Conservation (phyloP, 1,284 basidiomycete genomes). For the Naganishia sp. region DNA sequence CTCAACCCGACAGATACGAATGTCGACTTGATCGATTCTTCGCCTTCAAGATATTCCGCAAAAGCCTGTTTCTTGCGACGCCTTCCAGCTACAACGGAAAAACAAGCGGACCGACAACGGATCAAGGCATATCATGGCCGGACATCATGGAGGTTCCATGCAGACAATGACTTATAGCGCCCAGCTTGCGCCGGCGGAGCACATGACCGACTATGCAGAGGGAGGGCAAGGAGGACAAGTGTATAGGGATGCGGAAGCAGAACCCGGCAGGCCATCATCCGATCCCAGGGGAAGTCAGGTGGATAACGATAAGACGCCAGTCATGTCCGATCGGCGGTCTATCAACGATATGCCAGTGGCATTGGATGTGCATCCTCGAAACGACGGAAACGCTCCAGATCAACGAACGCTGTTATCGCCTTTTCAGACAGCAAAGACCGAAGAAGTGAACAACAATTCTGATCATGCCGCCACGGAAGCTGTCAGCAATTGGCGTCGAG, state of each 20-base stretch:
- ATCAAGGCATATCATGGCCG: conserved; percentile 9
- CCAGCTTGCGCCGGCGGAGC: conserved; percentile 8
- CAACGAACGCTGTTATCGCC: conserved; percentile 26
- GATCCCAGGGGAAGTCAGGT: conserved; percentile 5
- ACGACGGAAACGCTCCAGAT: conserved; percentile 2
- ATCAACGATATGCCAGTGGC: conserved; percentile 13
- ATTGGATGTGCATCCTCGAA: conserved; percentile 15
- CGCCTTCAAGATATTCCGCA: background rate
- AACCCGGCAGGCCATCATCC: conserved; percentile 9
- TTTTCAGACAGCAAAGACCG: conserved; percentile 23
- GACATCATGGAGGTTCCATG: conserved; percentile 12
- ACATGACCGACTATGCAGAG: conserved; percentile 20
- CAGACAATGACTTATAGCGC: conserved; percentile 20
- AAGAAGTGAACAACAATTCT: background rate
- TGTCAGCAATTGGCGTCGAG: conserved; percentile 8
- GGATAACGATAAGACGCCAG: conserved; percentile 29
- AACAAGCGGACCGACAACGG: background rate
- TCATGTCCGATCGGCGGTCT: conserved; percentile 22
- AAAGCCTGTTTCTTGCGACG: background rate
- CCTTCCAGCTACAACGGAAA: background rate
- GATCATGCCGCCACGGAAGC: background rate
- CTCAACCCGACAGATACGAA: conserved; percentile 4
- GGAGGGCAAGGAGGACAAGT: conserved; percentile 6
- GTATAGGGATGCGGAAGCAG: background rate
- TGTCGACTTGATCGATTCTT: conserved; percentile 9